Evolutionary conservation across 495 filamentous ascomycete genomes (phyloP), one percentile per base, ranked within the genome.

Genomic region (Penicillium coprophilum): DNA sequence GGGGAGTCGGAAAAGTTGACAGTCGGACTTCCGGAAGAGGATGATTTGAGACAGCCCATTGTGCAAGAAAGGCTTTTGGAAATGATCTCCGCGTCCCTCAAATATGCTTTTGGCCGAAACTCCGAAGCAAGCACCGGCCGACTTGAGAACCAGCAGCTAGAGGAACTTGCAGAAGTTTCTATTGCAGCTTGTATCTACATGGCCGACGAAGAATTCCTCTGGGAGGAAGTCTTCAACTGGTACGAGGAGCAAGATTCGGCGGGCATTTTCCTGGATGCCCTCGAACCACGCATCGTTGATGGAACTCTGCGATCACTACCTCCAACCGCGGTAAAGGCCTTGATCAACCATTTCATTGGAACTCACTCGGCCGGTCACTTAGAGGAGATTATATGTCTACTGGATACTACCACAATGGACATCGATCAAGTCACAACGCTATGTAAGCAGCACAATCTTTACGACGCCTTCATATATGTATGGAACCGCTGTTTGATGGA

Each of bases 391-490:
- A 87, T 98, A 20, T 97, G 95, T 61, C 85, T 92, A 47, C 85
- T 98, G 71, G 89, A 96, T 62, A 93, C 94, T 0, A 75, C 82
- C 9, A 96, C 90, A 4, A 87, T 97, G 72, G 94, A 98, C 62
- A 87, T 97, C 64, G 92, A 98, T 63, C 92, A 97, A 67, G 84
- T 93, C 46, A 96, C 91, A 0, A 84, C 82, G 15, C 81, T 98
- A 4, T 98, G 95, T 79, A 94, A 92, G 63, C 85, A 91, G 58
- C 84, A 97, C 62, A 82, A 87, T 50, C 84, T 98, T 6, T 97
- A 96, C 63, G 95, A 98, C 75, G 94, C 95, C 11, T 84, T 96
- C 61, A 89, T 96, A 47, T 97, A 97, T 70, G 89, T 97, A 55
- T 98, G 94, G 93, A 97, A 94, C 50, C 87, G 90, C 68, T 91